Percentiles rank a stretch among this genome's conserved stretches.
Evolutionary conservation across 768 basidiomycete genomes (phyloP).

Genomic region (Leccinum barrowsii): DNA sequence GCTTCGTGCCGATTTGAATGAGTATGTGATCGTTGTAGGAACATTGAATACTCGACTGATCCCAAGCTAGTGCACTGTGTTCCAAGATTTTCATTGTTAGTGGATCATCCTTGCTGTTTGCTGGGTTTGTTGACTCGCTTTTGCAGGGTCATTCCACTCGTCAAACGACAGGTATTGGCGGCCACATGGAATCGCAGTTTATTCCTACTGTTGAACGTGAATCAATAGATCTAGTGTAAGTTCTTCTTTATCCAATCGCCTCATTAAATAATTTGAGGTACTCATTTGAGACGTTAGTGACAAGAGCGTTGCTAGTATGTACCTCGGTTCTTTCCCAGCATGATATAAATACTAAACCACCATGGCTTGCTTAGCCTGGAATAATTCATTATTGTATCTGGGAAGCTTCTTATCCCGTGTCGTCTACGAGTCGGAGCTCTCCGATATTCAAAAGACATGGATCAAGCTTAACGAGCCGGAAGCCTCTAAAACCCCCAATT

Average conservation of each 20-base stretch:
- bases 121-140: background rate
- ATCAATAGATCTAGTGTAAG: conserved; percentile 12
- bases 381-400: too few relatives aligned
- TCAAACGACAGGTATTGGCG: conserved; percentile 11
- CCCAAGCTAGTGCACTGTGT: conserved; percentile 46
- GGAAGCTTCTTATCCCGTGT: too few relatives aligned
- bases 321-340: too few relatives aligned
- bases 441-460: too few relatives aligned
- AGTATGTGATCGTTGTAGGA: conserved; percentile 3
- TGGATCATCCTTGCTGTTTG: background rate
- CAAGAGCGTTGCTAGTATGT: conserved; percentile 53
- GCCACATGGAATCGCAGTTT: conserved; percentile 8
- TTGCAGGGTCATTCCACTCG: conserved; percentile 10
- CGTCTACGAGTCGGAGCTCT: too few relatives aligned
- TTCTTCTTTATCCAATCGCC: background rate
- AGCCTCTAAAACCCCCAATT: too few relatives aligned
- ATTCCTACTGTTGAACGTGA: conserved; percentile 14
- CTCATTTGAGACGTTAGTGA: background rate
- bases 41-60: background rate
- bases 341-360: too few relatives aligned
- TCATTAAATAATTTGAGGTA: background rate
- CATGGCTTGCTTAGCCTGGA: too few relatives aligned
- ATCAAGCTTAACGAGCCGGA: too few relatives aligned
- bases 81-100: conserved; percentile 80
- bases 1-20: conserved; percentile 10